Percentiles rank a stretch among this genome's conserved stretches.
phyloP scores from a whole-genome alignment of 352 stramenopile genomes.

The Phytopythium delawarense region DNA sequence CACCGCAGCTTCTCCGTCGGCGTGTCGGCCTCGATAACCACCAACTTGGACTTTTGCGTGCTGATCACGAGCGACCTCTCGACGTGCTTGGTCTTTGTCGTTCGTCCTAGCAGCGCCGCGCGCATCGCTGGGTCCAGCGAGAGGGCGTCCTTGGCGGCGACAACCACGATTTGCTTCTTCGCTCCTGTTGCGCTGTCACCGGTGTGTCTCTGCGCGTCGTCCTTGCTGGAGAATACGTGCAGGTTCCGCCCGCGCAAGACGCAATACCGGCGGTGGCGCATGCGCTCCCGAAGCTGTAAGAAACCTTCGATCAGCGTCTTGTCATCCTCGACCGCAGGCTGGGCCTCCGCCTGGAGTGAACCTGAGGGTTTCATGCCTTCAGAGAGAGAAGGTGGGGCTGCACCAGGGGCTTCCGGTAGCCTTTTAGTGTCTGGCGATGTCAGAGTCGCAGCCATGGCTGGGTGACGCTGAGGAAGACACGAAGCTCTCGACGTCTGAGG shows the following conservation, averaged over 20 bases:
- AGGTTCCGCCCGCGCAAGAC: slow-evolving; percentile 53
- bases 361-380: neutral
- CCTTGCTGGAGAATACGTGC: slow-evolving; percentile 60
- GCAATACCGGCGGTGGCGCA: slow-evolving; percentile 62
- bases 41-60: slow-evolving; percentile 67
- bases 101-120: slow-evolving; percentile 36
- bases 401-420: neutral
- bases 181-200: slow-evolving; percentile 6
- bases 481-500: neutral
- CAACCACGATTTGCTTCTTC: slow-evolving; percentile 60
- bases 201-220: slow-evolving; percentile 19
- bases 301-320: slow-evolving; percentile 46
- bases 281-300: slow-evolving; percentile 52
- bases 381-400: neutral
- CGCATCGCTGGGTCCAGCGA: slow-evolving; percentile 55
- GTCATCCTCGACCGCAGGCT: neutral
- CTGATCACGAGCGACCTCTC: slow-evolving; percentile 67
- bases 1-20: slow-evolving; percentile 72
- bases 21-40: slow-evolving; percentile 65
- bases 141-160: slow-evolving; percentile 57
- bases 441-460: neutral
- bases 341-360: neutral
- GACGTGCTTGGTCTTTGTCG: slow-evolving; percentile 16
- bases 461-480: neutral
- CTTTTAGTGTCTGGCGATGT: neutral